Evolutionary conservation across 2,329 filamentous ascomycete genomes (phyloP), one percentile per base, ranked within the genome.

Genomic region (Paecilomyces formosus): DNA sequence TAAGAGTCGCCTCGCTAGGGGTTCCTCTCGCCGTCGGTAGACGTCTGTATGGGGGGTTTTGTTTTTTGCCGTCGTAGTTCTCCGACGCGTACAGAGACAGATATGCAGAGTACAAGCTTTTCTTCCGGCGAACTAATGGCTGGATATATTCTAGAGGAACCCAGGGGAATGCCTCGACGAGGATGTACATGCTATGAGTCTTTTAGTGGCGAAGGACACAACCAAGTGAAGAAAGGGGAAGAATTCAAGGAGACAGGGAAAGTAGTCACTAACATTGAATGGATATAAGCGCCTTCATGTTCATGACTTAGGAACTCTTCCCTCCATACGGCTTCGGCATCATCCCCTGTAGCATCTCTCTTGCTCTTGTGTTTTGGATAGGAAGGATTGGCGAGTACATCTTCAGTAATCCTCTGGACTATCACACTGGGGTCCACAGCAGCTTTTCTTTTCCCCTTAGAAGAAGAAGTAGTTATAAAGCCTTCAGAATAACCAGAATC

Each of bases 311-410:
- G 8, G 39, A 45, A 45, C 5, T 68, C 66, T 53, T 70, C 71
- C 55, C 71, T 39, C 60, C 62, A 63, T 15, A n/a, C 9, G 3
- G 72, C 72, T 55, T 74, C 72, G 57, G 72, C 66, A 55, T 71
- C 68, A 2, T 70, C 58, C 56, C 70, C 65, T 8, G 64, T 54
- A 7, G 69, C 62, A 59, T 70, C 63, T 21, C 15, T 76, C 53
- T 74, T 70, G 61, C 75, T 70, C 57, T 74, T 67, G 13, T 74
- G 65, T 54, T 74, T 79, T 2, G 79, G 79, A 64, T 82, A 82
- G 3, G 64, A 58, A 0, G 63, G 62, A 39, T 71, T 68, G 8
- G 74, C 73, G 3, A 78, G 63, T 52, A 79, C 72, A 50, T 76
- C 68, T 15, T 77, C 71, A 18, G 80, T 68, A 26, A 82, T 68